Conservation (phyloP, 768 basidiomycete genomes). For the Thelephora ganbajun region DNA sequence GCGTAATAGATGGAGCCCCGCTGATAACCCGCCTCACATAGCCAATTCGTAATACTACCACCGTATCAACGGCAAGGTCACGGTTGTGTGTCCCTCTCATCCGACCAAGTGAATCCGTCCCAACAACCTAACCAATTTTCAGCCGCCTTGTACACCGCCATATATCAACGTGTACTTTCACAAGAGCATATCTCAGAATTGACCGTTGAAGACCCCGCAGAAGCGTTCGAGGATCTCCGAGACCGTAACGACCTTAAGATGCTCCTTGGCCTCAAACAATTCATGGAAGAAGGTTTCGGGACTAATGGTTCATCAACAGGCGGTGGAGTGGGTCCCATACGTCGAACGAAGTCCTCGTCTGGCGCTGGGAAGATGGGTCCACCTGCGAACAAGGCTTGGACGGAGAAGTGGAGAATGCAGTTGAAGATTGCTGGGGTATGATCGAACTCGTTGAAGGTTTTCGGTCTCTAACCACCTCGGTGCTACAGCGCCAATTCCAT, state of each 20-base stretch:
- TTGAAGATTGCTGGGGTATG: constrained; percentile 79
- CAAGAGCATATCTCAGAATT: constrained; percentile 71
- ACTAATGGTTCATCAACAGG: constrained; percentile 13
- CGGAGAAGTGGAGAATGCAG: constrained; percentile 66
- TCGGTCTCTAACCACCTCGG: not conserved
- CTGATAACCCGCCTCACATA: constrained; percentile 16
- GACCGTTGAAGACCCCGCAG: constrained; percentile 95
- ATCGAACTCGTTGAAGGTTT: not conserved
- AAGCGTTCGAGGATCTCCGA: constrained; percentile 92
- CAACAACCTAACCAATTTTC: constrained; percentile 3
- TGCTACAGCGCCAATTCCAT: constrained; percentile 75
- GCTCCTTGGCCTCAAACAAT: constrained; percentile 47
- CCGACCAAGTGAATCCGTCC: not conserved
- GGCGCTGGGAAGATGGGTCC: constrained; percentile 53
- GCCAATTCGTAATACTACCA: constrained; percentile 88
- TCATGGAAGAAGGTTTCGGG: constrained; percentile 63
- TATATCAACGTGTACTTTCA: constrained; percentile 63
- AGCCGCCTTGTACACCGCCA: constrained; percentile 82
- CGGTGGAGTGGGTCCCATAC: constrained; percentile 7
- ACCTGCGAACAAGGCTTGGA: constrained; percentile 64
- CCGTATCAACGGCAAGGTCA: constrained; percentile 85
- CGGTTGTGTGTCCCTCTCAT: constrained; percentile 49
- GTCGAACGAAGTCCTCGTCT: constrained; percentile 2
- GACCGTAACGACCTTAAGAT: constrained; percentile 84
- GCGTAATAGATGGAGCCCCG: not conserved